Evolutionary conservation across 495 filamentous ascomycete genomes (phyloP), one percentile per base, ranked within the genome.

Genomic region (Xylaria sp.): DNA sequence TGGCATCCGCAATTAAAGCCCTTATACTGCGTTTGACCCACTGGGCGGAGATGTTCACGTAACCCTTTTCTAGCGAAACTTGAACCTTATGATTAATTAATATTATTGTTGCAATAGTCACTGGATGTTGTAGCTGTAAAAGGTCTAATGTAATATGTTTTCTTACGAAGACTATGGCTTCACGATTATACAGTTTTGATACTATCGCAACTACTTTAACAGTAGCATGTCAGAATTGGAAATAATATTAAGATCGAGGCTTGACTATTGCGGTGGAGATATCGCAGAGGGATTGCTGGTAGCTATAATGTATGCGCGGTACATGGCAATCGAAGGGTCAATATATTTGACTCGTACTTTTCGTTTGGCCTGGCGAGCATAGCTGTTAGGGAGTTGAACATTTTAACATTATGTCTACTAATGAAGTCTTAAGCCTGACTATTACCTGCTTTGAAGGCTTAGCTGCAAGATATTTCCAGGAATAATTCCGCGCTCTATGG

Each of bases 381-480:
- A 53, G 12, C 50, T 53, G 50, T 4, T 53, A 53, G 24, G 50
- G 24, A 53, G 24, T 53, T 53, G 24, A 53, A 53, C 14, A 17
- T 29, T 5, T 53, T 9, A 53, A 29, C 2, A 48, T 48, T 19
- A 29, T 53, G 9, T 53, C 24, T 53, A 53, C 50, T 7, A 53
- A 29, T 53, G 24, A 53, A 53, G 50, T 29, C 50, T 29, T 24
- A 12, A 26, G 50, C 24, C 9, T 26, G 50, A 53, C 50, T 9
- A 53, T 53, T 53, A 53, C 50, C 24, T 53, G 29, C 24, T 53
- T 29, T 53, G 12, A 53, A 53, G 50, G 24, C 50, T 53, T 53
- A 24, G 24, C 50, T 53, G 50, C 50, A 29, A 53, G 50, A 53
- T 19, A 29, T 53, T 29, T 53, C 24, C 11, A 53, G 24, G 50